These are phyloP conservation scores for Fusarium tuaranense DNA, from an alignment of 2,329 filamentous ascomycete genomes.

Conservation along the genomic window DNA sequence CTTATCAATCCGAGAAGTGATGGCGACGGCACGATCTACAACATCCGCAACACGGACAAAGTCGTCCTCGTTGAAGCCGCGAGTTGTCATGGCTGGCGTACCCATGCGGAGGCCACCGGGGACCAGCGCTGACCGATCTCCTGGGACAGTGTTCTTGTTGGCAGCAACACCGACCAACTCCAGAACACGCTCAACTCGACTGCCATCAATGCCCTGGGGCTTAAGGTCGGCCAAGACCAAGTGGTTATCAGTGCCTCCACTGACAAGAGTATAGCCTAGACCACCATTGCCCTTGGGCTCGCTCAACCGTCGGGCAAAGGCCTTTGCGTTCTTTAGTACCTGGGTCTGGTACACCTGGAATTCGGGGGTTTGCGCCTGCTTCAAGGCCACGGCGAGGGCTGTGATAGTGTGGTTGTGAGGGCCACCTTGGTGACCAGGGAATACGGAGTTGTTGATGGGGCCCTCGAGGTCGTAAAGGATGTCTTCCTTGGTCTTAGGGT, in stretches of 20 bases:
- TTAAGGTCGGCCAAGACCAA: constrained; percentile 94
- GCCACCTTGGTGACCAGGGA: constrained; percentile 97
- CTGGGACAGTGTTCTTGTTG: constrained; percentile 99
- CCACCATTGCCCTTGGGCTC: constrained; percentile 79
- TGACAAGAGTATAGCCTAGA: constrained; percentile 89
- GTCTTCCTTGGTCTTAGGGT: constrained; percentile 88
- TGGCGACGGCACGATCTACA: constrained; percentile 84
- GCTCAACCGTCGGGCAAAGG: constrained; percentile 78
- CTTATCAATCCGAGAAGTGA: constrained; percentile 81
- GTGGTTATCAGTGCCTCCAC: constrained; percentile 97
- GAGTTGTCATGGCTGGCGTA: constrained; percentile 96
- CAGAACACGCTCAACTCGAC: constrained; percentile 88
- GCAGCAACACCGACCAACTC: constrained; percentile 96
- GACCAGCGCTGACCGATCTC: constrained; percentile 92
- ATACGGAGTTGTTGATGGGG: constrained; percentile 96
- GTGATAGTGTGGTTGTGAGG: constrained; percentile 99
- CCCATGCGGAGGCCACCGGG: constrained; percentile 95
- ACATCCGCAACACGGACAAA: constrained; percentile 89
- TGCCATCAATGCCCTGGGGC: constrained; percentile 87
- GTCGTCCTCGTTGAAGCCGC: constrained; percentile 90
- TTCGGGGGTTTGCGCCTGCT: constrained; percentile 89
- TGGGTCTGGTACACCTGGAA: constrained; percentile 94
- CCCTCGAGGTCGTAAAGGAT: constrained; percentile 90
- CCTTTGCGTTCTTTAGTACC: constrained; percentile 91
- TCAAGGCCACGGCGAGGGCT: constrained; percentile 91